These are phyloP conservation scores for Pilasporangium apinafurcum DNA, from an alignment of 352 stramenopile species.

Conservation along the genomic window DNA sequence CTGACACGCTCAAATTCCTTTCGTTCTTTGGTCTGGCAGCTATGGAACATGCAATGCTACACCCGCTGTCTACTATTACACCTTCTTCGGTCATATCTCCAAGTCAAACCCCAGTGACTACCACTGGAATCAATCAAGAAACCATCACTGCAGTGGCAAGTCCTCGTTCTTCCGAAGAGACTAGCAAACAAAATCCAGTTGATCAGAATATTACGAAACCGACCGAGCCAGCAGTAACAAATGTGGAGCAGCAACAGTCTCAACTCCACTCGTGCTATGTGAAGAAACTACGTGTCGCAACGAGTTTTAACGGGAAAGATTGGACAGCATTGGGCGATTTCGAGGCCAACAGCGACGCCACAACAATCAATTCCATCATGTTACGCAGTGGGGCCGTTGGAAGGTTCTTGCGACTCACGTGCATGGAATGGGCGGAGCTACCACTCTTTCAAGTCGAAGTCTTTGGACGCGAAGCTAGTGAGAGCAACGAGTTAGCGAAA, in stretches of 20 bases:
- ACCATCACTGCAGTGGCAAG: no score
- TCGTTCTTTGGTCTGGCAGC: constrained; percentile 52
- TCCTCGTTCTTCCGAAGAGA: no score
- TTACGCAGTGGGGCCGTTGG: constrained; percentile 22
- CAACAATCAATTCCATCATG: constrained; percentile 20
- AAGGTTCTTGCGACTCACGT: constrained; percentile 58
- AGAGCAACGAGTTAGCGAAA: constrained; percentile 39
- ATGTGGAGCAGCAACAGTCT: no score
- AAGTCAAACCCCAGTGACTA: not conserved
- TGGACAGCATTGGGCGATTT: constrained; percentile 59
- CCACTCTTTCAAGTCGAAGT: constrained; percentile 64
- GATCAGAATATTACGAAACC: not conserved
- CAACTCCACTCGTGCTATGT: constrained; percentile 46
- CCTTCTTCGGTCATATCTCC: no score
- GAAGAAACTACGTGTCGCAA: constrained; percentile 48
- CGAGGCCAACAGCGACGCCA: constrained; percentile 40
- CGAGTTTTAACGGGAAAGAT: constrained; percentile 53
- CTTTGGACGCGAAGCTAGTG: constrained; percentile 46
- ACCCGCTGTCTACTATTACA: no score
- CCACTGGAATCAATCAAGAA: no score
- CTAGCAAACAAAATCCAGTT: no score
- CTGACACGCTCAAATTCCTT: constrained; percentile 75
- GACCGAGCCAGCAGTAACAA: no score
- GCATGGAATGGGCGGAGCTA: constrained; percentile 51
- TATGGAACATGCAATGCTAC: constrained; percentile 39